Base-by-base conservation (phyloP, 345 rosid species). In the Salix viminalis region DNA sequence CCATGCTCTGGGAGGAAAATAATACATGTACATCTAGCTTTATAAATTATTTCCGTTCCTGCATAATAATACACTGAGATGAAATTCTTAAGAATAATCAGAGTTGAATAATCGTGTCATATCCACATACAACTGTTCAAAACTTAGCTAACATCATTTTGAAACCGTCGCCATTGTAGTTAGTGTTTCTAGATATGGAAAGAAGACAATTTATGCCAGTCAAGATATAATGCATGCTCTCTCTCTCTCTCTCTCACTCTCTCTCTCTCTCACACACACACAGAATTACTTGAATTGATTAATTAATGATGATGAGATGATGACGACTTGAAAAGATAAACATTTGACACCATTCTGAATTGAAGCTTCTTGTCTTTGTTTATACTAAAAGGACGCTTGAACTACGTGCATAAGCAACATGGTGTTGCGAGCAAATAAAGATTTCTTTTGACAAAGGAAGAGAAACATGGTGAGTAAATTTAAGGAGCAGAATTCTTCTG, bases 401-500 rank as follows among this genome's bases (percentile, higher is more conserved):
- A 79, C 44, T 32, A 28, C 82, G 88, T 85, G 87, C 84, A 62
- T 65, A 54, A 34, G 67, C 85, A 86, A 85, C 88, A 77, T 86
- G 85, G 86, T 52, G 81, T 85, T 85, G 89, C 83, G 37, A 80
- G 67, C 83, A 84, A 79, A 68, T 64, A 21, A 88, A 79, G 90
- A 39, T 82, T 80, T 80, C 81, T 48, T 69, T 72, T 67, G 65
- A 66, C 46, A 37, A 44, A 69, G 67, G 67, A 65, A 78, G 36
- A 48, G 56, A 60, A 67, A 56, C 50, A 70, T 11, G 30, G 32
- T 48, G 76, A 70, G 73, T 56, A 30, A 26, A 34, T 4, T 34
- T 34, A 34, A 34, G 36, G 37, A 13, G n/a, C 41, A 66, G 3
- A 34, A 7, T 69, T 60, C 34, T 36, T 60, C 65, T 65, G 46